Conservation (phyloP, 768 basidiomycete genomes). For the Tylopilus plumbeoviolaceoides region DNA sequence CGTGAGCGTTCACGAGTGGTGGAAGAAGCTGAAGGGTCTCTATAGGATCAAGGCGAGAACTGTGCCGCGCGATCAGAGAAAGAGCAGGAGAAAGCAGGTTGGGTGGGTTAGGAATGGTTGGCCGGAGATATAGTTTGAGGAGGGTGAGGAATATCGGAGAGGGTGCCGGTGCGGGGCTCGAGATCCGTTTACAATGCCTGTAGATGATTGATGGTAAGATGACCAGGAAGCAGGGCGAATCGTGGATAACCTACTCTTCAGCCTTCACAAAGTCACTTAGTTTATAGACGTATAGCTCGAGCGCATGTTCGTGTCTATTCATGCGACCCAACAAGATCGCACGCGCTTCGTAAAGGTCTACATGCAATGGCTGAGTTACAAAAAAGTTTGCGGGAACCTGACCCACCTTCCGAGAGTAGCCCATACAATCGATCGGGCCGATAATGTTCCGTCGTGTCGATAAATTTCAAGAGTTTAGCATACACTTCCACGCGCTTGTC, state of each 20-base stretch:
- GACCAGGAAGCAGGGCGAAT: too few species aligned
- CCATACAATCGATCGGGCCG: constrained; percentile 78
- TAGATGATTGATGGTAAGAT: background rate
- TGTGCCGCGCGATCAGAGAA: constrained; percentile 82
- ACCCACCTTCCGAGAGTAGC: constrained; percentile 75
- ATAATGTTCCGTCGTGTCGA: constrained; percentile 66
- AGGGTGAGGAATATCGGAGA: constrained; percentile 76
- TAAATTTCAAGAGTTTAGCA: constrained; percentile 70
- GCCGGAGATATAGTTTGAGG: constrained; percentile 83
- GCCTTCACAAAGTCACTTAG: constrained; percentile 82
- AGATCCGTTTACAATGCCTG: constrained; percentile 89
- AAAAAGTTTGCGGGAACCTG: background rate
- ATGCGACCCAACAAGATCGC: constrained; percentile 88
- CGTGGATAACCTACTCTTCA: constrained; percentile 64
- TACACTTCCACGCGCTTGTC: constrained; percentile 52
- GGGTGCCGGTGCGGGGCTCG: constrained; percentile 54
- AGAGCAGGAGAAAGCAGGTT: constrained; percentile 79
- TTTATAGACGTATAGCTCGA: constrained; percentile 92
- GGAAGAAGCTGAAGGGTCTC: constrained; percentile 85
- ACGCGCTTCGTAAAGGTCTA: constrained; percentile 87
- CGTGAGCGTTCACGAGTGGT: constrained; percentile 80
- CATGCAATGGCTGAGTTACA: background rate
- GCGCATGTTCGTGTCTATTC: constrained; percentile 87
- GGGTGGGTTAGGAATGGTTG: constrained; percentile 45
- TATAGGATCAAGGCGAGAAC: constrained; percentile 73